Conservation (phyloP, 345 rosid species). For the Moringa oleifera region DNA sequence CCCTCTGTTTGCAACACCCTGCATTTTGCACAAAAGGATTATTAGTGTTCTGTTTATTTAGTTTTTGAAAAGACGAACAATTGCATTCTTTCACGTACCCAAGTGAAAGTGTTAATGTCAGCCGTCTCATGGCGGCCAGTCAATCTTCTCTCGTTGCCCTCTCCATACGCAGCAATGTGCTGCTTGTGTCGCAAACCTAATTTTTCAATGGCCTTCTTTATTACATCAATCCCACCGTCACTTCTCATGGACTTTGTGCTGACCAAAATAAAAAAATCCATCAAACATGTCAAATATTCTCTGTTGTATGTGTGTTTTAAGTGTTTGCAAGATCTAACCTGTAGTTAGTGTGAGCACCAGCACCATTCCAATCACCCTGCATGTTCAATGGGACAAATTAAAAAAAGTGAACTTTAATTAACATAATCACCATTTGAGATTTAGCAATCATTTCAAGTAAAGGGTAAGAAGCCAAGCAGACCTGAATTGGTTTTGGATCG, state of each 20-base stretch:
- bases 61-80: too few species aligned
- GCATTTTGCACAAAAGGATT: background rate
- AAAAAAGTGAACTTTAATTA: too few species aligned
- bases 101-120: constrained; percentile 62
- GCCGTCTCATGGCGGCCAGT: constrained; percentile 87
- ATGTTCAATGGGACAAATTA: too few species aligned
- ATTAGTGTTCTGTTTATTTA: too few species aligned
- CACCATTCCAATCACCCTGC: constrained; percentile 94
- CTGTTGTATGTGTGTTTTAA: background rate
- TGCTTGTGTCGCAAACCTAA: constrained; percentile 63
- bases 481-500: constrained; percentile 88
- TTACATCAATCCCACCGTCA: constrained; percentile 57
- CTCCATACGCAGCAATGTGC: constrained; percentile 74
- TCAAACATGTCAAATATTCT: background rate
- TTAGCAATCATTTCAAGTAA: too few species aligned
- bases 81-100: constrained; percentile 38
- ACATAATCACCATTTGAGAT: too few species aligned
- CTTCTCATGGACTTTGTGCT: constrained; percentile 86
- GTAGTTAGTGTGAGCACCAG: constrained; percentile 92
- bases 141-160: constrained; percentile 75
- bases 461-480: constrained; percentile 8
- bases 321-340: constrained; percentile 30
- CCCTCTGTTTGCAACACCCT: constrained; percentile 88
- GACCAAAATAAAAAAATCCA: background rate
- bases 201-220: constrained; percentile 75